Percentiles rank a stretch among this genome's conserved stretches.
phyloP scores from a whole-genome alignment of 2,329 filamentous ascomycete species.

The Hypoxylon sp. region DNA sequence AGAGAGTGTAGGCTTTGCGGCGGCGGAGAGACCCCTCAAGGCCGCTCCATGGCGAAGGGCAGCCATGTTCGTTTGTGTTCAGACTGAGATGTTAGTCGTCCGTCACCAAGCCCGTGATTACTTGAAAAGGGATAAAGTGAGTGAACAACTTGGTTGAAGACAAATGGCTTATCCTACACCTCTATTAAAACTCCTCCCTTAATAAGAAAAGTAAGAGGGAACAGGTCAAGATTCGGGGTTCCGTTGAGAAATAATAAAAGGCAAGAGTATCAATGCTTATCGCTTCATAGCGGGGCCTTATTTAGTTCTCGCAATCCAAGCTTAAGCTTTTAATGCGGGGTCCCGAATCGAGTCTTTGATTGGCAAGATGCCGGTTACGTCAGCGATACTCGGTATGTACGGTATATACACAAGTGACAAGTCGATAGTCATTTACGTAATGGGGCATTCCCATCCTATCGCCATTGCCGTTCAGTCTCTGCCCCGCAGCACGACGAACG shows the following conservation, averaged over 20 bases:
- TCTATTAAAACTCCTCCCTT: conserved; percentile 12
- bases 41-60: conserved; percentile 42
- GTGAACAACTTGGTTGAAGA: conserved; percentile 21
- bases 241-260: conserved; percentile 20
- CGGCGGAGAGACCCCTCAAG: conserved; percentile 39
- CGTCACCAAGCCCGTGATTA: conserved; percentile 12
- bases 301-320: not conserved
- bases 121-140: conserved; percentile 10
- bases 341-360: conserved; percentile 22
- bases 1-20: conserved; percentile 29
- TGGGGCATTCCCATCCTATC: conserved; percentile 11
- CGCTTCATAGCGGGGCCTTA: conserved; percentile 32
- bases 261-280: conserved; percentile 30
- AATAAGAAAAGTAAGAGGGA: conserved; percentile 2
- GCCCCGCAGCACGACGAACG: conserved; percentile 10
- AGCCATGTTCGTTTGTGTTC: conserved; percentile 38
- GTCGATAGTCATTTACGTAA: conserved; percentile 25
- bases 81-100: not conserved
- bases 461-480: not conserved
- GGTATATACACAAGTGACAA: no score
- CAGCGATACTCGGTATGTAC: conserved; percentile 37
- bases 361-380: conserved; percentile 29
- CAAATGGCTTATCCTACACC: conserved; percentile 10
- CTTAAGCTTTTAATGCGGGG: conserved; percentile 44
- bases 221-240: conserved; percentile 7